A percentile compares a stretch with the other conserved stretches of the same genome.
phyloP scores from a whole-genome alignment of 2,329 filamentous ascomycete genomes.

The Diatrype stigma region DNA sequence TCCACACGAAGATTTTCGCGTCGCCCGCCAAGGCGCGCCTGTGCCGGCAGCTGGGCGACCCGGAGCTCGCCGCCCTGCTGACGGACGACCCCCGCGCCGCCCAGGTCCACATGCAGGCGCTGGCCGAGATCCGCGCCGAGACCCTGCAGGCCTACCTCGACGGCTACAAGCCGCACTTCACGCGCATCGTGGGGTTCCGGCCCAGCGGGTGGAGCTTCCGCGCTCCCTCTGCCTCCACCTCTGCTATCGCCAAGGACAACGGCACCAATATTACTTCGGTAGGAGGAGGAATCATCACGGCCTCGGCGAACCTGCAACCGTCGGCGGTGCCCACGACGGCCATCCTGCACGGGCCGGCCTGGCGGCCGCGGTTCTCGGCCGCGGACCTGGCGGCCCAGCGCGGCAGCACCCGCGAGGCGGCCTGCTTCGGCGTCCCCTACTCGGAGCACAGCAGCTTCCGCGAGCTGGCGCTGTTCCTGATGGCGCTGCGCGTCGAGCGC shows the following conservation, averaged over 20 bases:
- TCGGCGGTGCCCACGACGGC: slow-evolving; percentile 42
- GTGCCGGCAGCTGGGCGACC: slow-evolving; percentile 78
- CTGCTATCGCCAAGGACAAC: no score
- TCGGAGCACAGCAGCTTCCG: slow-evolving; percentile 94
- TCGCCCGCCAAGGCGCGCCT: slow-evolving; percentile 78
- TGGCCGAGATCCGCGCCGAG: slow-evolving; percentile 90
- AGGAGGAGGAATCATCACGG: no score
- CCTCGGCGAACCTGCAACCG: slow-evolving; percentile 13
- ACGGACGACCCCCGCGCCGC: slow-evolving; percentile 78
- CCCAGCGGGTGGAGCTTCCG: slow-evolving; percentile 94
- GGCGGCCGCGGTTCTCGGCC: slow-evolving; percentile 70
- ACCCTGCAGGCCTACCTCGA: slow-evolving; percentile 87
- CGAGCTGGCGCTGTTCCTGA: slow-evolving; percentile 90
- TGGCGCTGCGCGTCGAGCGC: slow-evolving; percentile 79
- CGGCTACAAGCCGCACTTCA: slow-evolving; percentile 75
- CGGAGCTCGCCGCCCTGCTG: slow-evolving; percentile 71
- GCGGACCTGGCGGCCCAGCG: slow-evolving; percentile 74
- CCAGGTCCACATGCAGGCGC: slow-evolving; percentile 95
- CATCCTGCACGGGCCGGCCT: slow-evolving; percentile 57
- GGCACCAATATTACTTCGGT: no score
- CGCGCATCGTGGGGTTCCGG: slow-evolving; percentile 82
- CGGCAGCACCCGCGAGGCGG: slow-evolving; percentile 75
- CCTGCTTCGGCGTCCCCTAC: slow-evolving; percentile 93
- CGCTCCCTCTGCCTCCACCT: slow-evolving; percentile 57
- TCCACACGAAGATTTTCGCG: slow-evolving; percentile 86